Conservation (phyloP, 2,329 filamentous ascomycete genomes). For the Diaporthe eres region DNA sequence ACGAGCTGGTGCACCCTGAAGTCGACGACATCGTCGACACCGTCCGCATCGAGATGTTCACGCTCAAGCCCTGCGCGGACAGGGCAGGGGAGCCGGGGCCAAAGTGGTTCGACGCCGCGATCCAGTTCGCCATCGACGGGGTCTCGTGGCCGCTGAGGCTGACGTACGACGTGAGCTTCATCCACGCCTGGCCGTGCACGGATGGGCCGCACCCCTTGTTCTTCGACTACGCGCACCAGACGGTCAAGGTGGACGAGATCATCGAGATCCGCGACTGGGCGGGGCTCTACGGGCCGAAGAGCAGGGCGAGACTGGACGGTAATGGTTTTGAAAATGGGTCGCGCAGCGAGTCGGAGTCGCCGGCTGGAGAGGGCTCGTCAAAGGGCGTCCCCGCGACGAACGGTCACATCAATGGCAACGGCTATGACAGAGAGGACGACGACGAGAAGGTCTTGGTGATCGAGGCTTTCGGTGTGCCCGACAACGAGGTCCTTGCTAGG, state of each 20-base stretch:
- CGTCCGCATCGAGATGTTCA: constrained; percentile 78
- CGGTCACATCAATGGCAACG: constrained; percentile 40
- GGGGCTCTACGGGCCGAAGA: constrained; percentile 54
- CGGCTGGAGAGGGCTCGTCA: constrained; percentile 40
- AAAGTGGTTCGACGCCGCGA: constrained; percentile 70
- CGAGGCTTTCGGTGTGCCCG: constrained; percentile 79
- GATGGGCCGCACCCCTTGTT: constrained; percentile 78
- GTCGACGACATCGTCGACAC: constrained; percentile 72
- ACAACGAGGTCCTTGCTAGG: constrained; percentile 82
- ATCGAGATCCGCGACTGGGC: constrained; percentile 78
- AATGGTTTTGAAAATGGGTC: constrained; percentile 15
- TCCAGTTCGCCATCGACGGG: constrained; percentile 75
- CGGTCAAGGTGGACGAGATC: constrained; percentile 74
- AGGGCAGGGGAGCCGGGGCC: constrained; percentile 49
- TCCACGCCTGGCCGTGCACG: constrained; percentile 75
- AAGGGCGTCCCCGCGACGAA: constrained; percentile 32
- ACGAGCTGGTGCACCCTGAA: constrained; percentile 72
- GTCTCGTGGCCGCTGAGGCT: constrained; percentile 75
- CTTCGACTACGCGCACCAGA: constrained; percentile 76
- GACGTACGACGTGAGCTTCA: constrained; percentile 75
- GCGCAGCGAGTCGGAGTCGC: constrained; percentile 36
- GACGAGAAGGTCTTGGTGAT: constrained; percentile 78
- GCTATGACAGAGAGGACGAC: constrained; percentile 58
- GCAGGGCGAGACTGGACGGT: constrained; percentile 33
- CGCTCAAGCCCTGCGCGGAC: constrained; percentile 64